These are phyloP conservation scores for Dendryphion nanum DNA, from an alignment of 2,329 filamentous ascomycete genomes.

Conservation along the genomic window DNA sequence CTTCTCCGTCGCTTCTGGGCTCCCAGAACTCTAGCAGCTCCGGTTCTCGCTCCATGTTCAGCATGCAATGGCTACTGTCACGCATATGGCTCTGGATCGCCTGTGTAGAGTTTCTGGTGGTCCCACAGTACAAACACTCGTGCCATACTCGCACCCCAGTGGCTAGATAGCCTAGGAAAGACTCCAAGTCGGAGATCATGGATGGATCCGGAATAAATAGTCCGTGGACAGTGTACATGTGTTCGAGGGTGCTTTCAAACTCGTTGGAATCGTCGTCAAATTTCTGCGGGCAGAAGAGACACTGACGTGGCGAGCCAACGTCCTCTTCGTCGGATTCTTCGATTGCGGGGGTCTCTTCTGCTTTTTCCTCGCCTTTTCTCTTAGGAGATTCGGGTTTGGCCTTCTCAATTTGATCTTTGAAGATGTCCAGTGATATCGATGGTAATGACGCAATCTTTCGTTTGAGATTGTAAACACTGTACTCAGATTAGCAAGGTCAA, in stretches of 20 bases:
- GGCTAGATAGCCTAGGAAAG: conserved; percentile 31
- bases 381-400: too few species aligned
- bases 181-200: conserved; percentile 22
- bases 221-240: conserved; percentile 23
- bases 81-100: conserved; percentile 36
- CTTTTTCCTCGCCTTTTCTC: too few species aligned
- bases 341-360: too few species aligned
- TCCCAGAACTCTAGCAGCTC: conserved; percentile 37
- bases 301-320: too few species aligned
- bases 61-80: conserved; percentile 35
- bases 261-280: conserved; percentile 3
- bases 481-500: too few species aligned
- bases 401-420: too few species aligned
- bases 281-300: conserved; percentile 35
- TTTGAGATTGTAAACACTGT: too few species aligned
- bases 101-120: conserved; percentile 17
- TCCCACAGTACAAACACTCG: conserved; percentile 38
- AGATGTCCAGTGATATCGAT: too few species aligned
- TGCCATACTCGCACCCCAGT: conserved; percentile 23
- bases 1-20: conserved; percentile 4
- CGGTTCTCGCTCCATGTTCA: conserved; percentile 30
- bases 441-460: too few species aligned
- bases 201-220: conserved; percentile 22
- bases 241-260: conserved; percentile 23
- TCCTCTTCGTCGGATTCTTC: too few species aligned